These are phyloP conservation scores for Phylloporus rhodoxanthus DNA, from an alignment of 768 basidiomycete genomes.

Conservation along the genomic window DNA sequence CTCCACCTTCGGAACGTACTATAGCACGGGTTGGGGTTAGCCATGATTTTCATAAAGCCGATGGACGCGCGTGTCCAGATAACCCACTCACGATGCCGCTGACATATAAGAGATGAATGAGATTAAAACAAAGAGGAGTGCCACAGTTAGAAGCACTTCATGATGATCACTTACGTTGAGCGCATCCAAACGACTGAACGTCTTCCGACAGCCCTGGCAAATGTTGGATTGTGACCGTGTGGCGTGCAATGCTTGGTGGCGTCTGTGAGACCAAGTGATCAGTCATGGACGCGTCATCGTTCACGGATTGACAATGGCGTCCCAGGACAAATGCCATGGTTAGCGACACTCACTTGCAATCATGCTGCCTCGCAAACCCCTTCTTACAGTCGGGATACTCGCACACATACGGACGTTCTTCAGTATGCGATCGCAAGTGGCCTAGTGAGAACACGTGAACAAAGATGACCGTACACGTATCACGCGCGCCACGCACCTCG, in stretches of 20 bases:
- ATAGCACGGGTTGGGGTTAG: conserved; percentile 22
- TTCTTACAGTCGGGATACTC: conserved; percentile 93
- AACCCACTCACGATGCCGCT: conserved; percentile 68
- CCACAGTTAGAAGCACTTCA: conserved; percentile 24
- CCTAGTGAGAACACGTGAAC: conserved; percentile 40
- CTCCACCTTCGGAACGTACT: conserved; percentile 84
- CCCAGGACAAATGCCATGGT: conserved; percentile 1
- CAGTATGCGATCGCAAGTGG: conserved; percentile 91
- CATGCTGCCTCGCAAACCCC: conserved; percentile 91
- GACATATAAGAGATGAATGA: conserved; percentile 26
- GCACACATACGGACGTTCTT: conserved; percentile 91
- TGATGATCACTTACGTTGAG: conserved; percentile 69
- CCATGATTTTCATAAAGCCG: conserved; percentile 19
- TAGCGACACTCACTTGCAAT: conserved; percentile 75
- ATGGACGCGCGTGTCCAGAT: conserved; percentile 20
- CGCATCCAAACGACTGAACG: conserved; percentile 90
- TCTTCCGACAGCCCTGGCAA: conserved; percentile 90
- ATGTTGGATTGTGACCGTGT: conserved; percentile 79
- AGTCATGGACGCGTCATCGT: conserved; percentile 2
- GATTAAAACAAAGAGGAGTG: conserved; percentile 17
- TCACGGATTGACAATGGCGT: neutral
- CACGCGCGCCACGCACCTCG: conserved; percentile 47
- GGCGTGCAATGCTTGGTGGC: conserved; percentile 86
- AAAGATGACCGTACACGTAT: conserved; percentile 1
- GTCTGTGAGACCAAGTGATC: conserved; percentile 37